Percentiles rank a stretch among this genome's conserved stretches.
These are phyloP conservation scores for Raphanus raphanistrum DNA, from an alignment of 345 rosid genomes.

Conservation along the genomic window DNA sequence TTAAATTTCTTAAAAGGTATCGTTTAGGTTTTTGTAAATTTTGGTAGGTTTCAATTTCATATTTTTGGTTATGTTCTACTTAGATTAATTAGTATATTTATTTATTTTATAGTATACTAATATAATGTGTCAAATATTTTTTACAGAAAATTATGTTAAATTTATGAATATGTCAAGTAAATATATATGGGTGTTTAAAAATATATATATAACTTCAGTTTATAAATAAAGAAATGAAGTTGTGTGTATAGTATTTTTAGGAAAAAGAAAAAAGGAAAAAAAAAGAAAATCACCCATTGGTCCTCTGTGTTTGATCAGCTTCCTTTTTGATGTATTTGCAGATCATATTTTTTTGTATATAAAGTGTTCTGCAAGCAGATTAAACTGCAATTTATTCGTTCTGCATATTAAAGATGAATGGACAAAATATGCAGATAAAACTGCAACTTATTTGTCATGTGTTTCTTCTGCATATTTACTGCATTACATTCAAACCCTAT, in stretches of 20 bases:
- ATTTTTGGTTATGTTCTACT: not conserved
- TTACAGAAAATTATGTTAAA: not conserved
- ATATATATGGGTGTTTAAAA: not conserved
- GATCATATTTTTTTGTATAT: too few species aligned
- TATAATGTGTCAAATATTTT: not conserved
- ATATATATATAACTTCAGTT: not conserved
- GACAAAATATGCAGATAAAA: not conserved
- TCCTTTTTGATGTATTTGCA: not conserved
- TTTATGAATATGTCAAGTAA: not conserved
- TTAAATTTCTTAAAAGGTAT: too few species aligned
- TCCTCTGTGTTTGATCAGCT: not conserved
- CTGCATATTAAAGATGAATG: not conserved
- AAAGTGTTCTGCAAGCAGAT: not conserved
- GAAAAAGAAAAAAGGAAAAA: not conserved
- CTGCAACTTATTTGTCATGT: not conserved
- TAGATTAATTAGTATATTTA: not conserved
- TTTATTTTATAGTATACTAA: not conserved
- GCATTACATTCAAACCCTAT: not conserved
- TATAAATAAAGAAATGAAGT: not conserved
- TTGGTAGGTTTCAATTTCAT: not conserved
- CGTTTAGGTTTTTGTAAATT: not conserved
- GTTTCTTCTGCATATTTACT: not conserved
- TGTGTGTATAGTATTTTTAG: not conserved
- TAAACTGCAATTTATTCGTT: not conserved
- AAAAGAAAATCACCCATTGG: not conserved